phyloP scores from a whole-genome alignment of 2,329 filamentous ascomycete species.

The Coniochaeta sp. region DNA sequence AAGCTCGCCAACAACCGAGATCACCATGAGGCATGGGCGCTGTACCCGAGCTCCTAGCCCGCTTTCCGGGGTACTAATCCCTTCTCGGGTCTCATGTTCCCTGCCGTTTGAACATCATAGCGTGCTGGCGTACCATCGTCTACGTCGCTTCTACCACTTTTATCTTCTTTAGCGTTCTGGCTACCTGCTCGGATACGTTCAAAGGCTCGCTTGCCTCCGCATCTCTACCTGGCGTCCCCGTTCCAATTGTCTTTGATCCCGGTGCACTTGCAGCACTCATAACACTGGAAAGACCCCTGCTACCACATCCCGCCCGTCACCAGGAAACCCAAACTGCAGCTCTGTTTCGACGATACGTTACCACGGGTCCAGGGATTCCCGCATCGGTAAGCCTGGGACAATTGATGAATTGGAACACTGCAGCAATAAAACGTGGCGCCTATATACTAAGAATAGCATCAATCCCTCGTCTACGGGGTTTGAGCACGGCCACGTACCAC shows the following conservation, averaged over 20 bases:
- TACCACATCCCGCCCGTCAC: neutral
- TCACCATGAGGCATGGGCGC: neutral
- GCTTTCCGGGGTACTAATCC: neutral
- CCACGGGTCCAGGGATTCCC: conserved; percentile 20
- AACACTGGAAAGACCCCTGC: neutral
- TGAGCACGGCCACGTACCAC: conserved; percentile 14
- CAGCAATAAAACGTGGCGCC: conserved; percentile 21
- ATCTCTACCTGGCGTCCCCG: neutral
- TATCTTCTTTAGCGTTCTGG: conserved; percentile 1
- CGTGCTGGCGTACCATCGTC: neutral
- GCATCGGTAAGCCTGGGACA: conserved; percentile 21
- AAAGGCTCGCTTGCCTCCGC: conserved; percentile 3
- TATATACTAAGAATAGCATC: conserved; percentile 25
- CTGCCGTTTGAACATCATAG: neutral
- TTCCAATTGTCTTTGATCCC: neutral
- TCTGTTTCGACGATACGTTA: conserved; percentile 21
- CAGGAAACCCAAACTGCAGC: conserved; percentile 1
- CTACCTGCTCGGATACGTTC: neutral
- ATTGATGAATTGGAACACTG: conserved; percentile 22
- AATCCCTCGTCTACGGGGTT: conserved; percentile 6
- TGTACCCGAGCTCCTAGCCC: neutral
- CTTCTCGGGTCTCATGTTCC: neutral
- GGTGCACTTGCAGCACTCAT: conserved; percentile 1
- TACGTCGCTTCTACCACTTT: too few relatives aligned
- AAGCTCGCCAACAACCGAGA: neutral